Conservation (phyloP, 2,329 filamentous ascomycete species). For the Cercospora zeae-maydis region DNA sequence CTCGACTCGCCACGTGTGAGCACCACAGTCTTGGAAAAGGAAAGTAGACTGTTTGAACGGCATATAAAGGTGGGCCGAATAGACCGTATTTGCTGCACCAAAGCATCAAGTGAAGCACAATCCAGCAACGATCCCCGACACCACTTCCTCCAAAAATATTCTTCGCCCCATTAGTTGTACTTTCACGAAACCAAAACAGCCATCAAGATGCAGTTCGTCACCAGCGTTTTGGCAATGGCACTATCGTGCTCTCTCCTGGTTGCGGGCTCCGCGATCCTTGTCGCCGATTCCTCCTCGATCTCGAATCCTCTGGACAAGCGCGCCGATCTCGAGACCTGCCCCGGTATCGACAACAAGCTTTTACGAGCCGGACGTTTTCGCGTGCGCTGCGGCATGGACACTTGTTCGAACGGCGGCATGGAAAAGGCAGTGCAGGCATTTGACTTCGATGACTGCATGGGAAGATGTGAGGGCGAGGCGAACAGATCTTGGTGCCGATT, state of each 20-base stretch:
- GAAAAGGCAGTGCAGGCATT: background rate
- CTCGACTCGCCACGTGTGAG: background rate
- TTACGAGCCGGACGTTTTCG: background rate
- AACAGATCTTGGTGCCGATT: background rate
- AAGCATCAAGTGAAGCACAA: too few species aligned
- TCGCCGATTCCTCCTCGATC: background rate
- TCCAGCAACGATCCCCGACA: background rate
- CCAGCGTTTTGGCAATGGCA: background rate
- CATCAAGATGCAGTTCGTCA: background rate
- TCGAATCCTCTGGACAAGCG: background rate
- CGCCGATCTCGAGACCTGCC: background rate
- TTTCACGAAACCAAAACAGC: too few species aligned
- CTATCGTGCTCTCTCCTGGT: background rate
- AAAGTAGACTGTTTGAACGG: background rate
- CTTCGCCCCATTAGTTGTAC: too few species aligned
- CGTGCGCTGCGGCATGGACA: background rate
- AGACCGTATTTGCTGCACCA: background rate
- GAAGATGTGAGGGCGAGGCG: background rate
- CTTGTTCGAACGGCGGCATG: background rate
- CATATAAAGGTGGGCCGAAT: background rate
- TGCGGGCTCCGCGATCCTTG: background rate
- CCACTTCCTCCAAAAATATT: background rate
- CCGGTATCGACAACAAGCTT: background rate
- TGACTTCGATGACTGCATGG: background rate
- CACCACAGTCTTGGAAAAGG: background rate